Evolutionary conservation across 1,284 basidiomycete species (phyloP), one percentile per base, ranked within the genome.

Genomic region (Fomitopsis palustris): DNA sequence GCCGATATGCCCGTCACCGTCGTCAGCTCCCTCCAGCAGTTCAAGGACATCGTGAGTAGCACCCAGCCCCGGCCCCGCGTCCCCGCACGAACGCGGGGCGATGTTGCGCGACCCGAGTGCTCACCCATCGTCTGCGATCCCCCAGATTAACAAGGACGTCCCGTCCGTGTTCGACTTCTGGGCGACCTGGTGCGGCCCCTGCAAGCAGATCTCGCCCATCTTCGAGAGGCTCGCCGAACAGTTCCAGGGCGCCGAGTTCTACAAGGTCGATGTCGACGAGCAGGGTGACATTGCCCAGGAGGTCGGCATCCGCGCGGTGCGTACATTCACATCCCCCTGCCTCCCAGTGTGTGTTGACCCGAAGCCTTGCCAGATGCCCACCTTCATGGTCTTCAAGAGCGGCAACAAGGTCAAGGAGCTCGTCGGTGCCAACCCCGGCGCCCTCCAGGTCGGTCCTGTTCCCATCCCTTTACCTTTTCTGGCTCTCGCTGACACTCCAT

Each of bases 201-300:
- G 94, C 84, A 86, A 81, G 70, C 73, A 85, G 65, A 94, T 93
- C 78, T 83, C 86, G 53, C 88, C 91, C 56, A 78, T 93, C 66
- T 93, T 95, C 70, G 87, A 90, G 75, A 86, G 87, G 75, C 72
- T 93, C 58, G 79, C 86, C 9, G 41, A 57, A 0, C 74, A 81
- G 65, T 76, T 69, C 68, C 64, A 81, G 55, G 73, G 78, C 31
- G 81, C 92, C 74, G 78, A 76, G 57, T 91, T 88, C 75, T 92
- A 87, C 82, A 95, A 95, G 78, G 88, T 95, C 66, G 89, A 94
- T 72, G 84, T 90, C 54, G 92, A 94, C 69, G 81, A 75, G 47
- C 80, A 80, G 55, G 64, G 69, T 12, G 76, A 80, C 5, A 81
- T 87, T 59, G 71, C 80, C 8, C 73, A 84, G 68, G 88, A 89